Conservation (phyloP, 164 flowering plant genomes). For the Vitis labrusca region DNA sequence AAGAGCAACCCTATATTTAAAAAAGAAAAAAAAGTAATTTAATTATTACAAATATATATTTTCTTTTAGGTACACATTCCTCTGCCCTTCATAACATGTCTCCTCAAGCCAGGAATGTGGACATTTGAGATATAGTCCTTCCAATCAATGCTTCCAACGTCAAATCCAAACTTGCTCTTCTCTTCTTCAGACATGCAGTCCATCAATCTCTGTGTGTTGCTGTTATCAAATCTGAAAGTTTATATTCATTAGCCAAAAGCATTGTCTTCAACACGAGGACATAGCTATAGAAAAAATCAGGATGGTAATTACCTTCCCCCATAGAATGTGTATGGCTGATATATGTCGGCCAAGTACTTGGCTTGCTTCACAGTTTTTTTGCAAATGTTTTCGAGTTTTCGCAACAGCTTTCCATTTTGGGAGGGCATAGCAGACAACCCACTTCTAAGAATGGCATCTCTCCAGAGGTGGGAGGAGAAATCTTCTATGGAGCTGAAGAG, state of each 20-base stretch:
- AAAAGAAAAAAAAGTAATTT: background rate
- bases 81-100: slow-evolving; percentile 89
- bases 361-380: slow-evolving; percentile 74
- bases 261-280: too few relatives aligned
- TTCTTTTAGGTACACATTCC: slow-evolving; percentile 25
- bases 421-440: slow-evolving; percentile 30
- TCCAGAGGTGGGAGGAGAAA: slow-evolving; percentile 67
- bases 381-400: slow-evolving; percentile 47
- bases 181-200: slow-evolving; percentile 81
- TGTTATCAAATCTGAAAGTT: slow-evolving; percentile 35
- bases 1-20: too few relatives aligned
- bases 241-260: too few relatives aligned
- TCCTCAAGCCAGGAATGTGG: slow-evolving; percentile 87
- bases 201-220: slow-evolving; percentile 48
- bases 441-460: slow-evolving; percentile 42
- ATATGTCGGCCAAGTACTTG: slow-evolving; percentile 65
- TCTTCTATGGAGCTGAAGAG: slow-evolving; percentile 73
- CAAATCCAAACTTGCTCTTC: slow-evolving; percentile 62
- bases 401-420: slow-evolving; percentile 35
- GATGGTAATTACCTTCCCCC: slow-evolving; percentile 28
- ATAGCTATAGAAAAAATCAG: too few relatives aligned
- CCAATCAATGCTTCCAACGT: slow-evolving; percentile 83
- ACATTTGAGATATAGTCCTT: slow-evolving; percentile 65
- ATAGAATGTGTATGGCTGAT: slow-evolving; percentile 43
- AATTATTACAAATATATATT: background rate